These are phyloP conservation scores for Cornus kousa DNA, from an alignment of 148 eudicot species.

Conservation along the genomic window DNA sequence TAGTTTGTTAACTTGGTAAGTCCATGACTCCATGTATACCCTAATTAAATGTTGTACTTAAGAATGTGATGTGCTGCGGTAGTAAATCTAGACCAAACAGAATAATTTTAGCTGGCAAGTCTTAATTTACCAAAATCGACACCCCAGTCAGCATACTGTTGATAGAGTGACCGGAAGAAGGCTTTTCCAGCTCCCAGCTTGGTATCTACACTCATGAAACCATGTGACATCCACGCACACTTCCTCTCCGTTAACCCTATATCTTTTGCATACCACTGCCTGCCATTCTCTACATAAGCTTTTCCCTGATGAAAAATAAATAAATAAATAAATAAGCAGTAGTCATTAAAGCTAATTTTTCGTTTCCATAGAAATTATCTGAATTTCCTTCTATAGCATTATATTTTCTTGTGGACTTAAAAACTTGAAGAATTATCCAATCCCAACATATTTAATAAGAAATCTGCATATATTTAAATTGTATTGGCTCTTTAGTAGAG, in stretches of 20 bases:
- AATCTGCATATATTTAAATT: neutral
- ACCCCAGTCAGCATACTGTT: constrained; percentile 95
- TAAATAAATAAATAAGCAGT: neutral
- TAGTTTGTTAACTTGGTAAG: neutral
- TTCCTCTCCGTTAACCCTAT: constrained; percentile 67
- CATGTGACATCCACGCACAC: constrained; percentile 92
- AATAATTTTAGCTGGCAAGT: neutral
- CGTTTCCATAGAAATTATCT: neutral
- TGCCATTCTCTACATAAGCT: constrained; percentile 67
- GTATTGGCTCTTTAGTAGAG: too few species aligned
- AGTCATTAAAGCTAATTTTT: neutral
- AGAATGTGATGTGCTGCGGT: neutral
- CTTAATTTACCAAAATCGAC: constrained; percentile 75
- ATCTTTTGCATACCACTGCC: constrained; percentile 72
- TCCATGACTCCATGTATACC: neutral
- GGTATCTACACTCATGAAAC: constrained; percentile 93
- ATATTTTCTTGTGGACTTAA: neutral
- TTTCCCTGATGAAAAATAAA: constrained; percentile 41
- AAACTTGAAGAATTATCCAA: neutral
- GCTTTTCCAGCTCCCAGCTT: constrained; percentile 86
- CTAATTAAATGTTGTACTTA: neutral
- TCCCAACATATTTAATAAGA: neutral
- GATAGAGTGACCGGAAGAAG: constrained; percentile 83
- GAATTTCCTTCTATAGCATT: neutral
- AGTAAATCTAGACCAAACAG: neutral